Conservation (phyloP, 139 green algal species). For the Volvox reticuliferus region DNA sequence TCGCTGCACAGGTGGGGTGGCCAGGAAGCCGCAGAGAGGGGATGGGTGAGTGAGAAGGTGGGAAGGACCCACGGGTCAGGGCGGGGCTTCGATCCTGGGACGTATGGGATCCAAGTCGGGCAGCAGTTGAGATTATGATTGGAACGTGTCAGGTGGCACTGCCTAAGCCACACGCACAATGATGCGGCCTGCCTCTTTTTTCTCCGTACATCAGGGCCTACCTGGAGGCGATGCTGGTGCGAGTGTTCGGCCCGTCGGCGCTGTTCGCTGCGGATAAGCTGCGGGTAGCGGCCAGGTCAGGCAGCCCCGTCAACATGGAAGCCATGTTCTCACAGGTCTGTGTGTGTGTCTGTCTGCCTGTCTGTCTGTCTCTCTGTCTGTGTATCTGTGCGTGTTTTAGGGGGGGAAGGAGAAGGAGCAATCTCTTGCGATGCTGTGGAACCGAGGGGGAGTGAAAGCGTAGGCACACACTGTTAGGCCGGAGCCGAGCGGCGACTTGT, state of each 20-base stretch:
- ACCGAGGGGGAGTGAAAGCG: too few species aligned
- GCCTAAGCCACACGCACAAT: too few species aligned
- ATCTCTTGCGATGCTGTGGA: neutral
- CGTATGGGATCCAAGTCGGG: too few species aligned
- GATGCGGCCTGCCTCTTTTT: too few species aligned
- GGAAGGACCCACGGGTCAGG: too few species aligned
- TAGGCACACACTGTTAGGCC: too few species aligned
- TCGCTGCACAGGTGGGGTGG: constrained; percentile 84
- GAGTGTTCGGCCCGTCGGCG: constrained; percentile 85
- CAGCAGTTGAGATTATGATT: too few species aligned
- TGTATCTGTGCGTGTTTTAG: neutral
- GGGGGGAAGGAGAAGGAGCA: neutral
- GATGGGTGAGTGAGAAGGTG: neutral
- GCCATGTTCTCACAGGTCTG: constrained; percentile 80
- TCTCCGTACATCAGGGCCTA: constrained; percentile 75
- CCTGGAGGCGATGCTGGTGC: constrained; percentile 92
- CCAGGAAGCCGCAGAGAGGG: neutral
- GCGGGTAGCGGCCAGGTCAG: constrained; percentile 33
- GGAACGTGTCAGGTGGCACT: too few species aligned
- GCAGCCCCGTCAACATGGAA: constrained; percentile 94
- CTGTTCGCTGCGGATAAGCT: constrained; percentile 88
- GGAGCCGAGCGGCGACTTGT: too few species aligned
- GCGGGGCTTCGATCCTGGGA: too few species aligned
- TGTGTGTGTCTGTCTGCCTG: neutral
- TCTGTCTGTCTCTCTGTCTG: too few species aligned